A percentile compares a stretch with the other conserved stretches of the same genome.
Conservation (phyloP, 768 basidiomycete genomes). For the Lentinula edodes region DNA sequence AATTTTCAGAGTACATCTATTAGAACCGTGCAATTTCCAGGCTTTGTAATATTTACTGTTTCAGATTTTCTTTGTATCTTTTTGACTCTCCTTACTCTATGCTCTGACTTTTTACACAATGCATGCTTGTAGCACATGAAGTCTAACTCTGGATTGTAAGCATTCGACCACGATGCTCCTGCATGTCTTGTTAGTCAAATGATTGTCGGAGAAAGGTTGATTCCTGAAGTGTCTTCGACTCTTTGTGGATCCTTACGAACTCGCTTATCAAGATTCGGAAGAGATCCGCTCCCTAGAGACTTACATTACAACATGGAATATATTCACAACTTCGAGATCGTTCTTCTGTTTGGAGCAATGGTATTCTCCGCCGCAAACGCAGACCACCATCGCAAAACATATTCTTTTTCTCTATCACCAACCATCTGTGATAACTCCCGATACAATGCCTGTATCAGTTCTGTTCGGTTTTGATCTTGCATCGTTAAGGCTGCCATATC, state of each 20-base stretch:
- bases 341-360: neutral
- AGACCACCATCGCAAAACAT: constrained; percentile 2
- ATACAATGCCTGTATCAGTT: neutral
- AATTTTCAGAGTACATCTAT: neutral
- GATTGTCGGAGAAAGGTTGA: too few relatives aligned
- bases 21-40: neutral
- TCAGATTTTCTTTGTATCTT: neutral
- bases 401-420: constrained; percentile 4
- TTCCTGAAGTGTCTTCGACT: too few relatives aligned
- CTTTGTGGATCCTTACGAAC: too few relatives aligned
- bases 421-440: neutral
- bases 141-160: neutral
- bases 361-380: neutral
- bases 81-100: neutral
- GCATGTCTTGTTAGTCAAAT: too few relatives aligned
- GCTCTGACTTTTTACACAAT: neutral
- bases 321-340: neutral
- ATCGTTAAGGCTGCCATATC: neutral
- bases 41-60: constrained; percentile 12
- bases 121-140: neutral
- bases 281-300: too few relatives aligned
- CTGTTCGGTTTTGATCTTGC: neutral
- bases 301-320: constrained; percentile 4
- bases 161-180: too few relatives aligned
- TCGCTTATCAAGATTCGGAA: too few relatives aligned